Evolutionary conservation across 1,284 basidiomycete genomes (phyloP).

Genomic region (Mycocalia duriaeana): DNA sequence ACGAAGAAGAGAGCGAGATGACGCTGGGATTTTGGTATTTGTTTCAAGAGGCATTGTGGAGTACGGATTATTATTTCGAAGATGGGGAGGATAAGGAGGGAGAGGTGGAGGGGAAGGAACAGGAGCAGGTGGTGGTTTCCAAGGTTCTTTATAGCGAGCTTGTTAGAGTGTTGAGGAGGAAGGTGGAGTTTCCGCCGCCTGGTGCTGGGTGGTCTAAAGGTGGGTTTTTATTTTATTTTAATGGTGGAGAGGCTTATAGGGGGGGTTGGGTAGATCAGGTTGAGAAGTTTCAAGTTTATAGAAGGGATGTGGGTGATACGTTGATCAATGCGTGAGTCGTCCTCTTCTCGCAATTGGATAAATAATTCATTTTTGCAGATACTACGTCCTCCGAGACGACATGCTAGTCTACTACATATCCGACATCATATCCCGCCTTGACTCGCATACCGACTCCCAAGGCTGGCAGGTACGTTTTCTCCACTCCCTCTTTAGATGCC

Average conservation of each 20-base stretch:
- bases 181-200: conserved; percentile 66
- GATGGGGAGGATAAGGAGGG: conserved; percentile 31
- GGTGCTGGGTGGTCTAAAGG: conserved; percentile 65
- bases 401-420: conserved; percentile 71
- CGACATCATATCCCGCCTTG: conserved; percentile 52
- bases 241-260: conserved; percentile 2
- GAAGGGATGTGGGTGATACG: conserved; percentile 86
- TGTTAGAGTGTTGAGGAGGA: conserved; percentile 64
- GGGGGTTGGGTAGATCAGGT: conserved; percentile 49
- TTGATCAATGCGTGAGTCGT: conserved; percentile 79
- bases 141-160: conserved; percentile 77
- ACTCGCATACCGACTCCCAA: conserved; percentile 27
- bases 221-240: conserved; percentile 23
- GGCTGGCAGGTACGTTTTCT: conserved; percentile 62
- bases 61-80: conserved; percentile 54
- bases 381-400: conserved; percentile 79
- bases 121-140: conserved; percentile 46
- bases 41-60: conserved; percentile 85
- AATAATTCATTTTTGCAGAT: conserved; percentile 40
- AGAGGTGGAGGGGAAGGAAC: conserved; percentile 30
- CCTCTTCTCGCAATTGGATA: conserved; percentile 1
- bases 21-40: conserved; percentile 85
- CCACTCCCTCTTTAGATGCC: neutral
- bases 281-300: conserved; percentile 77
- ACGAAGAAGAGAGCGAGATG: conserved; percentile 84